Evolutionary conservation across 2,329 filamentous ascomycete genomes (phyloP).

Genomic region (Venturia pyrina): DNA sequence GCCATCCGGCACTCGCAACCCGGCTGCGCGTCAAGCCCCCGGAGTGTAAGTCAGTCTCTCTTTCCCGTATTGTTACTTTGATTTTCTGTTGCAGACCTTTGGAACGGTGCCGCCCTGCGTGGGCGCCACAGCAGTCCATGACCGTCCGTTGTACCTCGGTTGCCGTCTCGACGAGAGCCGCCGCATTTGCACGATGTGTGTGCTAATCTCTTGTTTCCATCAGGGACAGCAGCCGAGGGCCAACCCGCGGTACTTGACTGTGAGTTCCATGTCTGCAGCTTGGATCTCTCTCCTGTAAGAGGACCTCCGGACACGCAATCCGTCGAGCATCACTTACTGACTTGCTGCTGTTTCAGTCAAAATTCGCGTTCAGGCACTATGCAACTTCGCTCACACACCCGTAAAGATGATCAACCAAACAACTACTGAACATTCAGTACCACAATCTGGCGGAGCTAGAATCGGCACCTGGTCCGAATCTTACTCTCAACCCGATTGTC

Average conservation of each 20-base stretch:
- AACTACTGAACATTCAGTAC: conserved; percentile 10
- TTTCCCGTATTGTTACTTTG: conserved; percentile 10
- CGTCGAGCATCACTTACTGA: background rate
- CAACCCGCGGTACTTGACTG: conserved; percentile 11
- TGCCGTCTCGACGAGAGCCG: conserved; percentile 11
- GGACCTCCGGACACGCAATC: background rate
- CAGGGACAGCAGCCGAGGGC: conserved; percentile 13
- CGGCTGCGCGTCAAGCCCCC: conserved; percentile 9
- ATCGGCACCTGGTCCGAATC: background rate
- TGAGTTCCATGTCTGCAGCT: conserved; percentile 12
- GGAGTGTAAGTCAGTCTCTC: conserved; percentile 13
- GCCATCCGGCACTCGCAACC: conserved; percentile 8
- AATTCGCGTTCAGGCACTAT: conserved; percentile 3
- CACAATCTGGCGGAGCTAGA: background rate
- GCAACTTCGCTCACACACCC: conserved; percentile 12
- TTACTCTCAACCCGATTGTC: background rate
- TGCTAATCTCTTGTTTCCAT: conserved; percentile 10
- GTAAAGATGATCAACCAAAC: conserved; percentile 11
- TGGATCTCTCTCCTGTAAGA: conserved; percentile 5
- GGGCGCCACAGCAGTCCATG: conserved; percentile 12
- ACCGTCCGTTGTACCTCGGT: conserved; percentile 9
- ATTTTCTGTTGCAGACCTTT: conserved; percentile 6
- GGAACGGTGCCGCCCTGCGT: conserved; percentile 12
- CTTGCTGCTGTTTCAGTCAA: conserved; percentile 6
- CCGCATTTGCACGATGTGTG: conserved; percentile 11